Evolutionary conservation across 2,329 filamentous ascomycete species (phyloP), one percentile per base, ranked within the genome.

Genomic region (Ophiocordyceps polyrhachis-furcata): DNA sequence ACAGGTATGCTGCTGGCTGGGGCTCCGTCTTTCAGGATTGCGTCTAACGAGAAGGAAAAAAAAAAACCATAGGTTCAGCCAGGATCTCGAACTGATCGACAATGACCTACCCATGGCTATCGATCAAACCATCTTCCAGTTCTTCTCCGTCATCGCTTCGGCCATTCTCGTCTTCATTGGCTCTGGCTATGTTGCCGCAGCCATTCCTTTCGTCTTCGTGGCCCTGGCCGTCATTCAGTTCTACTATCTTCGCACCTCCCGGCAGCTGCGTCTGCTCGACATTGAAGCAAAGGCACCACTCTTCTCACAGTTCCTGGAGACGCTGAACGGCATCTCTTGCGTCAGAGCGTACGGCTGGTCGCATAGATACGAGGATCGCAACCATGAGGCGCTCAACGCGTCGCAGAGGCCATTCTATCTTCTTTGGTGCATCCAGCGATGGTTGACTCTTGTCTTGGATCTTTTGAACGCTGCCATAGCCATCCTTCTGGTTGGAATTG

Each of bases 371-470:
- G 47, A 48, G 12, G 43, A 51, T 8, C 50, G 50, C 6, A 50
- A 50, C 40, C 35, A 40, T 23, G 42, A 31, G 28, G 46, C 49
- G 44, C 58, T 74, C 8, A 68, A 51, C 43, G 43, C 41, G 1
- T 58, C 54, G 0, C 57, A 60, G 38, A 48, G 52, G n/a, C 56
- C 56, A 0, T 56, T 49, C 7, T 59, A 73, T 46, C 55, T 71
- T 7, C 58, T 71, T 11, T 66, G 60, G 46, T 62, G 63, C 19
- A 65, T 72, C 14, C 70, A 73, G 48, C 57, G 64, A 21, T 73
- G 69, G 68, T 55, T 73, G 1, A 65, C 58, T 0, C 52, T 73
- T 2, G 65, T 68, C 1, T 51, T 74, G 11, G 67, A 73, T 47
- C 51, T 73, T 2, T 42, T 55, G 4, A 65, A 70, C 0, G 64